Conservation (phyloP, 2,329 filamentous ascomycete genomes). For the Cladosporium velox region DNA sequence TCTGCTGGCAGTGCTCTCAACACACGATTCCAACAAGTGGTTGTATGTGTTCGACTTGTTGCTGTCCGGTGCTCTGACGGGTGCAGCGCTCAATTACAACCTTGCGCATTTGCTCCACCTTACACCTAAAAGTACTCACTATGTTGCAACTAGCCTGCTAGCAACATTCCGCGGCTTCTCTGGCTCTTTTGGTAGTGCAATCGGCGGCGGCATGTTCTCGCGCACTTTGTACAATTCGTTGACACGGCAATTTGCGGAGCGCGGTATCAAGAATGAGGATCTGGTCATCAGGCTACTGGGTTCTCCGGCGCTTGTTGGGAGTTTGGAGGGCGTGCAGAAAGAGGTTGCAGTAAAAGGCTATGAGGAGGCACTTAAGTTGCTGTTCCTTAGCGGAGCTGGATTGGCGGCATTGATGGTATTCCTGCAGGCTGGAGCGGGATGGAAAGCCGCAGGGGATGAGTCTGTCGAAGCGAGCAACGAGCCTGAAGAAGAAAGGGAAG, state of each 20-base stretch:
- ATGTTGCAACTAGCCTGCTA: constrained; percentile 73
- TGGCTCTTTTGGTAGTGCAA: constrained; percentile 76
- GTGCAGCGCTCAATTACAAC: constrained; percentile 76
- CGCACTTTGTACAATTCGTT: constrained; percentile 61
- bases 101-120: constrained; percentile 78
- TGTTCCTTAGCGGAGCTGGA: constrained; percentile 56
- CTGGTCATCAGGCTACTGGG: constrained; percentile 60
- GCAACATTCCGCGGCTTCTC: constrained; percentile 81
- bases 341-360: constrained; percentile 57
- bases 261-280: constrained; percentile 43
- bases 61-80: constrained; percentile 70
- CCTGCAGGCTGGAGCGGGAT: constrained; percentile 61
- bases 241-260: constrained; percentile 57
- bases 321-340: constrained; percentile 52
- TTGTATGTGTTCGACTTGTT: constrained; percentile 65
- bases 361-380: constrained; percentile 52
- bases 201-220: constrained; percentile 75
- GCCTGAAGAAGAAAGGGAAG: constrained; percentile 6
- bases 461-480: not conserved
- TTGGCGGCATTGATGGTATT: constrained; percentile 53
- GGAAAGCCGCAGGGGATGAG: constrained; percentile 42
- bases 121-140: constrained; percentile 66
- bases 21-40: constrained; percentile 51
- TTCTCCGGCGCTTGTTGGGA: constrained; percentile 57
- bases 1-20: constrained; percentile 58